Evolutionary conservation across 1,284 basidiomycete genomes (phyloP), one percentile per base, ranked within the genome.

Genomic region (Malassezia pachydermatis): DNA sequence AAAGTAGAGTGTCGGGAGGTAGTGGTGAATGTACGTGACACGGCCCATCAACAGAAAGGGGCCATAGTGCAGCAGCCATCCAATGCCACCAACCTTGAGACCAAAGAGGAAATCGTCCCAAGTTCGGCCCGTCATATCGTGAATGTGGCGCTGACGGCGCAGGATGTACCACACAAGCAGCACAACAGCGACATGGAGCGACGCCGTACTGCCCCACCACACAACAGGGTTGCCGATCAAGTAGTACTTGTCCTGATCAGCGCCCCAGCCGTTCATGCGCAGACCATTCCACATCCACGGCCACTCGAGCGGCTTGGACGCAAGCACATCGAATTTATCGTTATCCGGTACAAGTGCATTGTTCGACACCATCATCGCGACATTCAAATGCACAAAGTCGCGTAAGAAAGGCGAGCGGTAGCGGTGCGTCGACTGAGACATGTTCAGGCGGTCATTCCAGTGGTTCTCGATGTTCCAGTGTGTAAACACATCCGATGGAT

Each of bases 311-410:
- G 92, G 90, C 62, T 80, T 81, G 28, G 88, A 92, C 0, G 92
- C 90, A 42, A 98, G 80, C 61, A 95, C 88, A 71, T 98, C 92
- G 61, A 90, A 87, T 76, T 98, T 98, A 77, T 98, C 92, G 0
- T 89, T 86, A 65, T 98, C 89, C 0, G 92, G 92, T 36, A 96
- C 76, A 45, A 98, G 81, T 0, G 94, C 90, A 72, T 98, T 98
- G 77, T 98, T 98, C 4, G 90, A 94, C 0, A 89, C 95, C 88
- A 94, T 92, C 94, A 98, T 98, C 13, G 90, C 92, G 13, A 98
- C 87, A 67, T 98, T 98, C 50, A 98, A 80, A 73, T 98, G 92
- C 81, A 88, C 89, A 74, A 98, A 96, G 75, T 98, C 92, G 48
- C 85, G 83, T 48, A 95, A 76, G 79, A 98, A 98, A 0, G 90